phyloP scores from a whole-genome alignment of 75 land plant species.

The Cupressus sempervirens region DNA sequence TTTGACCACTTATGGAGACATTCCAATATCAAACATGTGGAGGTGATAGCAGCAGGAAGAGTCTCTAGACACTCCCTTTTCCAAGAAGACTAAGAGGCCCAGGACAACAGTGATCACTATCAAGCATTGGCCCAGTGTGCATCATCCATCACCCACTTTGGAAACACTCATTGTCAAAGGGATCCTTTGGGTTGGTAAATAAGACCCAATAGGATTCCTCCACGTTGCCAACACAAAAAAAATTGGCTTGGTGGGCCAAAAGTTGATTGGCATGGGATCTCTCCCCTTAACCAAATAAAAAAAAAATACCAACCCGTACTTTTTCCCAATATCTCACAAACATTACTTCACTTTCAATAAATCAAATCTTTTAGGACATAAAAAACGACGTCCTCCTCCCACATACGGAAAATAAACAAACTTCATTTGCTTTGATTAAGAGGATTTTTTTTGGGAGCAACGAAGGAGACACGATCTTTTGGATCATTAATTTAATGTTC shows the following conservation, averaged over 20 bases:
- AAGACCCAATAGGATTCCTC: background rate
- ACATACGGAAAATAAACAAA: no score
- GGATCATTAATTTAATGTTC: no score
- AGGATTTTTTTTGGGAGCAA: no score
- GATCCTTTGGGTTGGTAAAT: background rate
- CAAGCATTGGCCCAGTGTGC: no score
- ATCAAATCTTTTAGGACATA: background rate
- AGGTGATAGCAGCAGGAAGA: no score
- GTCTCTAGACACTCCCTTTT: no score
- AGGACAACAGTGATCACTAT: no score
- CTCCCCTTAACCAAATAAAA: background rate
- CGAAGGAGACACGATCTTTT: no score
- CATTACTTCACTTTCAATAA: background rate
- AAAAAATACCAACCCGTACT: background rate
- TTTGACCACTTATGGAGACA: no score
- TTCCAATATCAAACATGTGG: no score
- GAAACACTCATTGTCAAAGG: background rate
- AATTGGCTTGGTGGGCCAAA: background rate
- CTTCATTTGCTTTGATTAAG: no score
- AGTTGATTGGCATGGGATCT: background rate
- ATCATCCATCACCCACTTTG: background rate
- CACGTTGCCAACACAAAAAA: background rate
- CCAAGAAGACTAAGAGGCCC: no score
- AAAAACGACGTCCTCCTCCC: background rate
- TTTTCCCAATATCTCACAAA: background rate